These are phyloP conservation scores for Anthoceros angustus DNA, from an alignment of 225 moss, liverwort and hornwort species.

Conservation along the genomic window DNA sequence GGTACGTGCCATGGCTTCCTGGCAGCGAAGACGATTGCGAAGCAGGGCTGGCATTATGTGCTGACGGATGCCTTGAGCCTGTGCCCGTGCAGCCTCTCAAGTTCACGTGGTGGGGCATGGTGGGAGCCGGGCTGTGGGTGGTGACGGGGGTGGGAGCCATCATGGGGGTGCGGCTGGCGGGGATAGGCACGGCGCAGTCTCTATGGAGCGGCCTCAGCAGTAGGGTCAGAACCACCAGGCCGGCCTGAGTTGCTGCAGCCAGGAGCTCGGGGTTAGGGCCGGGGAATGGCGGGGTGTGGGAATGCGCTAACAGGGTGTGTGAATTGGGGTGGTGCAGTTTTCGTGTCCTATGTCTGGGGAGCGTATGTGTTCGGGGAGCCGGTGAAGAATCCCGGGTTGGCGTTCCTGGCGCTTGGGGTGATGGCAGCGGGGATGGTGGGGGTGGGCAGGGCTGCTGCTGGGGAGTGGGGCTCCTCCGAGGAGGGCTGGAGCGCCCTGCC, in stretches of 20 bases:
- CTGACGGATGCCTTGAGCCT: neutral
- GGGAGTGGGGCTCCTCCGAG: constrained; percentile 3
- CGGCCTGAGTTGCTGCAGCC: too few species aligned
- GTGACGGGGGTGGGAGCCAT: constrained; percentile 35
- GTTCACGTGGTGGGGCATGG: constrained; percentile 46
- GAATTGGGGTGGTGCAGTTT: constrained; percentile 17
- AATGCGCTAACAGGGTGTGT: neutral
- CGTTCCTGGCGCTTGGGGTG: constrained; percentile 24
- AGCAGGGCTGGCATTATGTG: too few species aligned
- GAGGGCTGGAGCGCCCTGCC: constrained; percentile 6
- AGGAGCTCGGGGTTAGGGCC: too few species aligned
- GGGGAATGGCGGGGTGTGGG: too few species aligned
- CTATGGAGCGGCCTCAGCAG: constrained; percentile 43
- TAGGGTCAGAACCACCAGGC: constrained; percentile 13
- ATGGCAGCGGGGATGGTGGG: constrained; percentile 32
- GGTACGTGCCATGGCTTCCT: constrained; percentile 11
- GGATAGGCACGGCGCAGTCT: constrained; percentile 35
- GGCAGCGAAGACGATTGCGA: neutral
- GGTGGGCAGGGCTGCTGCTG: constrained; percentile 31
- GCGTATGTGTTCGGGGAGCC: constrained; percentile 35
- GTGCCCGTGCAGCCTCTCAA: constrained; percentile 23
- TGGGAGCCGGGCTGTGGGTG: constrained; percentile 40
- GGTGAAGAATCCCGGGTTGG: constrained; percentile 18
- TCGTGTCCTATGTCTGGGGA: constrained; percentile 38
- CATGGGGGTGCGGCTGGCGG: constrained; percentile 30